A percentile compares a stretch with the other conserved stretches of the same genome.
Evolutionary conservation across 345 rosid species (phyloP).

Genomic region (Iberis pinnata): DNA sequence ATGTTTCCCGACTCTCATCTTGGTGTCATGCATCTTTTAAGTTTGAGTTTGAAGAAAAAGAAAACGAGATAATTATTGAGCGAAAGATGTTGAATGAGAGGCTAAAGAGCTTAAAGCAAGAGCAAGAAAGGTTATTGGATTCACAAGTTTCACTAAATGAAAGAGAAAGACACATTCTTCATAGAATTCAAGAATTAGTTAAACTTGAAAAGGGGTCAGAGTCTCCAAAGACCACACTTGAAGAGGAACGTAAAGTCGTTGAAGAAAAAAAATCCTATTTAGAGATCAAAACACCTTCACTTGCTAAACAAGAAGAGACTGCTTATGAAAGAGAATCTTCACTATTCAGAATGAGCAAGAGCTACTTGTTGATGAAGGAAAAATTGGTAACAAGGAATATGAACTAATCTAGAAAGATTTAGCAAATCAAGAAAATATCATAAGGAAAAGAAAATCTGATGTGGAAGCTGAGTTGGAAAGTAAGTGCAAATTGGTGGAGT

Average conservation of each 20-base stretch:
- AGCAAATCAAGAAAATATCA: conserved; percentile 52
- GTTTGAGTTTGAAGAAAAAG: conserved; percentile 82
- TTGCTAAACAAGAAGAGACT: conserved; percentile 66
- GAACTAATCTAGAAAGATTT: conserved; percentile 51
- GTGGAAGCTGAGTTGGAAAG: conserved; percentile 71
- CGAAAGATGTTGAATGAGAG: conserved; percentile 69
- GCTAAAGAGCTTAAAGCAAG: conserved; percentile 61
- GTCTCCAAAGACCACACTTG: conserved; percentile 42
- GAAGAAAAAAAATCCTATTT: conserved; percentile 49
- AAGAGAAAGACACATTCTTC: conserved; percentile 74
- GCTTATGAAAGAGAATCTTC: conserved; percentile 49
- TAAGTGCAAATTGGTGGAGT: conserved; percentile 58
- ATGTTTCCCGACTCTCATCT: too few species aligned
- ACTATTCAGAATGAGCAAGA: conserved; percentile 64
- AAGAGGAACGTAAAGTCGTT: conserved; percentile 48
- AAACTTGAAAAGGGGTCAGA: conserved; percentile 51
- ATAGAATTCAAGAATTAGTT: conserved; percentile 58
- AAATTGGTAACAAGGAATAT: conserved; percentile 60
- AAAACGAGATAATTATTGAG: conserved; percentile 53
- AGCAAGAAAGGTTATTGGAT: conserved; percentile 70
- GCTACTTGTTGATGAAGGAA: conserved; percentile 62
- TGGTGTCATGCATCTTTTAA: conserved; percentile 55
- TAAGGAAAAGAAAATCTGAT: conserved; percentile 55
- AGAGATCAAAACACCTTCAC: conserved; percentile 44
- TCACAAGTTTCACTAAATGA: conserved; percentile 65